Conservation (phyloP, 768 basidiomycete species). For the Psilocybe azurescens region DNA sequence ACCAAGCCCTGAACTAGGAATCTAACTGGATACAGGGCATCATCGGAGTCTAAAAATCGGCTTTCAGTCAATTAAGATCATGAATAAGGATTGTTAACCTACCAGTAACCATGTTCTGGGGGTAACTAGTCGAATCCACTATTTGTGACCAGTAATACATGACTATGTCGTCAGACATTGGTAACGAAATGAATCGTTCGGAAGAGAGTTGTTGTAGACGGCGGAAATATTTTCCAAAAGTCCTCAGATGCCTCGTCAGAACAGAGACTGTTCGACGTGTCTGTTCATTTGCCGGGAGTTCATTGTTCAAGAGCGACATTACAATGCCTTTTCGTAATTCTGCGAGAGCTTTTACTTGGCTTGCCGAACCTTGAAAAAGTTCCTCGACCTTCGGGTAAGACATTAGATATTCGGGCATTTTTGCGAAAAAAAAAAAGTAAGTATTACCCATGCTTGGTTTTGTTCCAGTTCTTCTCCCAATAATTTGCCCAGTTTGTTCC, state of each 20-base stretch:
- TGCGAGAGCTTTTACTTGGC: constrained; percentile 59
- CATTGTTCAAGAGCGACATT: constrained; percentile 42
- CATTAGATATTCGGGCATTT: constrained; percentile 8
- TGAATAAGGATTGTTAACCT: neutral
- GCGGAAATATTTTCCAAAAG: constrained; percentile 84
- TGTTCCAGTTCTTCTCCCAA: constrained; percentile 46
- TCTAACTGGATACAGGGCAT: constrained; percentile 75
- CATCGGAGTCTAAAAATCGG: constrained; percentile 55
- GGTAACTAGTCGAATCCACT: constrained; percentile 65
- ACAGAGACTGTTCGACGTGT: constrained; percentile 52
- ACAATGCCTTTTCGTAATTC: constrained; percentile 63
- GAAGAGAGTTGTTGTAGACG: constrained; percentile 68
- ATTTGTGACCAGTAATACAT: constrained; percentile 86
- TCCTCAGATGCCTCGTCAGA: constrained; percentile 69
- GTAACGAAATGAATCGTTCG: constrained; percentile 64
- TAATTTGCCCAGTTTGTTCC: constrained; percentile 55
- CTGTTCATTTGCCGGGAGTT: constrained; percentile 38
- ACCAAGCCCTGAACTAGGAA: constrained; percentile 87
- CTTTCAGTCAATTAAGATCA: neutral
- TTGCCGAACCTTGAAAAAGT: constrained; percentile 63
- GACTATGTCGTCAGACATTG: constrained; percentile 68
- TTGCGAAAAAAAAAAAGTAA: neutral
- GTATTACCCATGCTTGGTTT: constrained; percentile 60
- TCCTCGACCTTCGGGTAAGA: constrained; percentile 54
- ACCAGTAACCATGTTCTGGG: constrained; percentile 64